Evolutionary conservation across 1,284 basidiomycete species (phyloP).

Genomic region (Sporisorium reilianum): DNA sequence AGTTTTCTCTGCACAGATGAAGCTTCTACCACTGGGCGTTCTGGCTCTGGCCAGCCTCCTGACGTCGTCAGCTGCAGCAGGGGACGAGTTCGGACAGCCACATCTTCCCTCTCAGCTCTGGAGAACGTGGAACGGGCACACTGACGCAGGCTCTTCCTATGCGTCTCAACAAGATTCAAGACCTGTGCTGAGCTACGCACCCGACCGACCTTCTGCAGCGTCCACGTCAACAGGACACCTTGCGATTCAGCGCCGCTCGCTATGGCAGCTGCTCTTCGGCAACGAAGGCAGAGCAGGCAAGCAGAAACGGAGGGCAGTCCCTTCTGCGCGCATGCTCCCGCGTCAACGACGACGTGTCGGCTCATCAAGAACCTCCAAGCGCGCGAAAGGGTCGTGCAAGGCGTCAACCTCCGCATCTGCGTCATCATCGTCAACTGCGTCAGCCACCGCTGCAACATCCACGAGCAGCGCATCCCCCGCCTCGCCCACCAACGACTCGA

Average conservation of each 20-base stretch:
- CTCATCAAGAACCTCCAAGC: slow-evolving; percentile 9
- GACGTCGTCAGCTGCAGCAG: slow-evolving; percentile 14
- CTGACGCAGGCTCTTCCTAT: background rate
- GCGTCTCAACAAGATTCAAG: background rate
- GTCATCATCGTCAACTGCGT: background rate
- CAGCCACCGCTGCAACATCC: background rate
- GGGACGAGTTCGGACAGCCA: slow-evolving; percentile 1
- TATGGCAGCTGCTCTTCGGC: slow-evolving; percentile 35
- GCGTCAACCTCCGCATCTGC: slow-evolving; percentile 8
- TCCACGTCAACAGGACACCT: background rate
- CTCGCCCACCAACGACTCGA: background rate
- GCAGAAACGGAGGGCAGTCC: slow-evolving; percentile 49
- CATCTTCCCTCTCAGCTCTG: background rate
- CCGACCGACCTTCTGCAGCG: slow-evolving; percentile 13
- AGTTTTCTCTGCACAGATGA: slow-evolving; percentile 17
- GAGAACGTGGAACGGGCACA: background rate
- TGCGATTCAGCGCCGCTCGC: slow-evolving; percentile 19
- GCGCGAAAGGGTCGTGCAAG: slow-evolving; percentile 27
- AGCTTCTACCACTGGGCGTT: slow-evolving; percentile 30
- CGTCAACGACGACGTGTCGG: slow-evolving; percentile 3
- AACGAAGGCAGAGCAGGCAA: background rate
- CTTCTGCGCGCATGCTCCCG: slow-evolving; percentile 24
- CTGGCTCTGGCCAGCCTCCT: slow-evolving; percentile 33
- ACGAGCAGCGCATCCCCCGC: background rate
- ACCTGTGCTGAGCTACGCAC: slow-evolving; percentile 11